A percentile compares a stretch with the other conserved stretches of the same genome.
Evolutionary conservation across 768 basidiomycete genomes (phyloP).

Genomic region (Rhizopogon vinicolor): DNA sequence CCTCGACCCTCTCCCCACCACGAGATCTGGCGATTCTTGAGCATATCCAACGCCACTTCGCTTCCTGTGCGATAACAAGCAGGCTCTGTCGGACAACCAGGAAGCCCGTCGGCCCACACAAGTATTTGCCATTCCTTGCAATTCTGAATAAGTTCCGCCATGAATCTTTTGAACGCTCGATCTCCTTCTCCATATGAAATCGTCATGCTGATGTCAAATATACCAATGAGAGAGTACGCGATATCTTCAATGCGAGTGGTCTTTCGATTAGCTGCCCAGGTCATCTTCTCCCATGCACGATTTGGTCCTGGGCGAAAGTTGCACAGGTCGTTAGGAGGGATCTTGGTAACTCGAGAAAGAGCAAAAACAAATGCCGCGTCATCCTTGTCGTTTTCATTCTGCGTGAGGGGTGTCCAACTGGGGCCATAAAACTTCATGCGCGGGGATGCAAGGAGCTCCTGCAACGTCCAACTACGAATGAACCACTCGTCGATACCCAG

Average conservation of each 20-base stretch:
- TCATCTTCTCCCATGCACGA: slow-evolving; percentile 14
- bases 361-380: slow-evolving; percentile 6
- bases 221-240: slow-evolving; percentile 19
- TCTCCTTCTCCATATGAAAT: slow-evolving; percentile 20
- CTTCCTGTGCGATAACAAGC: slow-evolving; percentile 10
- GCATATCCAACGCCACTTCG: background rate
- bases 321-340: slow-evolving; percentile 6
- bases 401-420: slow-evolving; percentile 11
- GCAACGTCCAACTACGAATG: background rate
- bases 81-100: slow-evolving; percentile 13
- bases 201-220: slow-evolving; percentile 18
- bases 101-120: slow-evolving; percentile 14
- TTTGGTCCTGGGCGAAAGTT: slow-evolving; percentile 15
- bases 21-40: background rate
- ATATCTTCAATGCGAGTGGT: slow-evolving; percentile 22
- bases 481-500: background rate
- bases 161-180: slow-evolving; percentile 18
- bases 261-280: slow-evolving; percentile 16
- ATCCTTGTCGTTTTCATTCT: slow-evolving; percentile 13
- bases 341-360: slow-evolving; percentile 9
- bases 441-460: slow-evolving; percentile 2
- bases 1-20: slow-evolving; percentile 2
- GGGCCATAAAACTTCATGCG: background rate
- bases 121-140: slow-evolving; percentile 15
- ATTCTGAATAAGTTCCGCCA: slow-evolving; percentile 11